A percentile compares a stretch with the other conserved stretches of the same genome.
Conservation (phyloP, 495 filamentous ascomycete genomes). For the Parachaetomium inaequale region DNA sequence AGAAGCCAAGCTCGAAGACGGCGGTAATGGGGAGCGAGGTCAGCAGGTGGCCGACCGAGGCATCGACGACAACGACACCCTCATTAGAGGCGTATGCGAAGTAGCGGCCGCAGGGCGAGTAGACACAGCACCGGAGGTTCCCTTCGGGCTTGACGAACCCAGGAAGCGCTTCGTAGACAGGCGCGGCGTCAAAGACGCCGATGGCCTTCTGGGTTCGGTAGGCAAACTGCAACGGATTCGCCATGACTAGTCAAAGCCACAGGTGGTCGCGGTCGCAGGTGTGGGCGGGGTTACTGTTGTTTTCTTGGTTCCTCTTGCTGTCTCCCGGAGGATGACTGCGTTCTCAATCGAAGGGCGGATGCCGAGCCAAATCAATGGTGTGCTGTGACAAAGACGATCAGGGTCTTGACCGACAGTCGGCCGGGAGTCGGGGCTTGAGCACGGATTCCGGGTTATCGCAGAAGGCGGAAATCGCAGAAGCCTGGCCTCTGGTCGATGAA, state of each 20-base stretch:
- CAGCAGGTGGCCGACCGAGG: slow-evolving; percentile 72
- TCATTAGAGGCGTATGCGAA: slow-evolving; percentile 93
- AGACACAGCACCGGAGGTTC: slow-evolving; percentile 87
- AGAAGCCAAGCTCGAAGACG: slow-evolving; percentile 93
- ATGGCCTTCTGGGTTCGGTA: slow-evolving; percentile 95
- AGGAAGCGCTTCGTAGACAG: slow-evolving; percentile 78
- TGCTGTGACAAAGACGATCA: slow-evolving; percentile 7
- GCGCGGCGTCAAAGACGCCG: slow-evolving; percentile 85
- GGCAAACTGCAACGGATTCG: slow-evolving; percentile 83
- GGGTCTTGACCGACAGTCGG: background rate
- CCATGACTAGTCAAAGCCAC: slow-evolving; percentile 88
- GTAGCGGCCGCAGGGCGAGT: slow-evolving; percentile 92
- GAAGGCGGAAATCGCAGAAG: background rate
- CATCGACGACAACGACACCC: slow-evolving; percentile 77
- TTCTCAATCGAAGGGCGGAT: slow-evolving; percentile 4
- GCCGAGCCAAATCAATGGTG: slow-evolving; percentile 7
- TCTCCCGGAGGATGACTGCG: slow-evolving; percentile 6
- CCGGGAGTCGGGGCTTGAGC: background rate
- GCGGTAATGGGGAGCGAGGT: slow-evolving; percentile 70
- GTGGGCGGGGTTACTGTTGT: slow-evolving; percentile 15
- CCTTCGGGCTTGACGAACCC: slow-evolving; percentile 89
- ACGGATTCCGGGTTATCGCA: too few species aligned
- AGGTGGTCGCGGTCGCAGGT: slow-evolving; percentile 42
- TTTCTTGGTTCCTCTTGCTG: slow-evolving; percentile 24
- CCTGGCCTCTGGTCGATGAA: background rate